Evolutionary conservation across 805 yeast species (phyloP).

Genomic region (Metschnikowia shivogae): DNA sequence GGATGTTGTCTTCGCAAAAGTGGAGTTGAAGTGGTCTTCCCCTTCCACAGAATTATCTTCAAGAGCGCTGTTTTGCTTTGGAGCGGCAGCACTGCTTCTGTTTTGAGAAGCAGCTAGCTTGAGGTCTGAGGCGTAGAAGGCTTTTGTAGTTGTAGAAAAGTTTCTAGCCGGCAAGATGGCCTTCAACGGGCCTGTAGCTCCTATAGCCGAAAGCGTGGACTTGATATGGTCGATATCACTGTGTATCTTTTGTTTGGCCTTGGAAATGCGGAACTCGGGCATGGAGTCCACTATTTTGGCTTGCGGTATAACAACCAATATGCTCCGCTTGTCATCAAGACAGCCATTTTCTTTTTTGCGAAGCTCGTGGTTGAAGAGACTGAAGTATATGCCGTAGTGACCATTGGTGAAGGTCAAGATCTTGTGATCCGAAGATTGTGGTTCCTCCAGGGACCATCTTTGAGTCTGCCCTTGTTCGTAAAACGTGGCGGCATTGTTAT

Average conservation of each 20-base stretch:
- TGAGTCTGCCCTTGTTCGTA: constrained; percentile 9
- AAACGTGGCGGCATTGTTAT: constrained; percentile 11
- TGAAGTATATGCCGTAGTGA: constrained; percentile 42
- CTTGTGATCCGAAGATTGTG: constrained; percentile 22
- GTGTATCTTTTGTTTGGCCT: constrained; percentile 27
- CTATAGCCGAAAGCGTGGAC: constrained; percentile 21
- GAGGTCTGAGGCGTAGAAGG: not conserved
- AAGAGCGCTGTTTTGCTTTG: not conserved
- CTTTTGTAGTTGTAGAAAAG: constrained; percentile 7
- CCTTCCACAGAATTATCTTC: not conserved
- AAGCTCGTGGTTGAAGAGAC: constrained; percentile 35
- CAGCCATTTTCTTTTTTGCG: constrained; percentile 17
- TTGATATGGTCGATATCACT: constrained; percentile 25
- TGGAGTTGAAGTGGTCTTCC: constrained; percentile 16
- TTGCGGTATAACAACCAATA: constrained; percentile 10
- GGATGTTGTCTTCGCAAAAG: constrained; percentile 20
- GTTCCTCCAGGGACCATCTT: constrained; percentile 22
- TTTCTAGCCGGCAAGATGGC: constrained; percentile 7
- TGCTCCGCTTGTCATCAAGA: constrained; percentile 2
- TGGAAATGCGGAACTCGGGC: constrained; percentile 28
- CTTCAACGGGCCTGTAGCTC: constrained; percentile 7
- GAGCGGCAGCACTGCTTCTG: not conserved
- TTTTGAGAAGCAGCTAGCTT: not conserved
- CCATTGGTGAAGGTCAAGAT: constrained; percentile 32
- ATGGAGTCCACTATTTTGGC: not conserved